phyloP scores from a whole-genome alignment of 257 asterid genomes.

The Solanum sparsipilum region DNA sequence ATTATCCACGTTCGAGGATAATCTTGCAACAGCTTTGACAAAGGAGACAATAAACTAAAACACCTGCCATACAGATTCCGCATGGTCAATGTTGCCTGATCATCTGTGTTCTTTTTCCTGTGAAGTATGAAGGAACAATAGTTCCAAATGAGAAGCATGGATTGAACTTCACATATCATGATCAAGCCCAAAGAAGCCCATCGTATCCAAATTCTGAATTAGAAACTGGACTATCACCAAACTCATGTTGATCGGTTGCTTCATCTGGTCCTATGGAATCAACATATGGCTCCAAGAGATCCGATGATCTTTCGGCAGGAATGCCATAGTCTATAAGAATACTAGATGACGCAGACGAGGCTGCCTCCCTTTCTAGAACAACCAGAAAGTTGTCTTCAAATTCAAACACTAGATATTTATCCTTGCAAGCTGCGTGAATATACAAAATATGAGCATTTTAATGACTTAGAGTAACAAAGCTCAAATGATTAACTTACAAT shows the following conservation, averaged over 20 bases:
- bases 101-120: neutral
- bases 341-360: conserved; percentile 53
- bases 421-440: conserved; percentile 39
- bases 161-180: neutral
- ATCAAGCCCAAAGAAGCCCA: conserved; percentile 71
- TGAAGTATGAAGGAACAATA: neutral
- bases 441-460: neutral
- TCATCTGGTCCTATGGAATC: conserved; percentile 21
- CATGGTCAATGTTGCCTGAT: neutral
- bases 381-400: conserved; percentile 77
- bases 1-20: neutral
- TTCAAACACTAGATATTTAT: conserved; percentile 67
- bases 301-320: conserved; percentile 72
- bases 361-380: conserved; percentile 76
- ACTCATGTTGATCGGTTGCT: conserved; percentile 26
- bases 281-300: conserved; percentile 55
- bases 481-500: conserved; percentile 38
- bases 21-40: neutral
- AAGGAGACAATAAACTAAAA: neutral
- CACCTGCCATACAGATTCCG: neutral
- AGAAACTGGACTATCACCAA: conserved; percentile 57
- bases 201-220: conserved; percentile 62
- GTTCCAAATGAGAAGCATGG: neutral
- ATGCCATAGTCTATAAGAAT: conserved; percentile 81
- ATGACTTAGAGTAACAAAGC: neutral